Conservation (phyloP, 2,329 filamentous ascomycete genomes). For the Clarireedia homoeocarpa region DNA sequence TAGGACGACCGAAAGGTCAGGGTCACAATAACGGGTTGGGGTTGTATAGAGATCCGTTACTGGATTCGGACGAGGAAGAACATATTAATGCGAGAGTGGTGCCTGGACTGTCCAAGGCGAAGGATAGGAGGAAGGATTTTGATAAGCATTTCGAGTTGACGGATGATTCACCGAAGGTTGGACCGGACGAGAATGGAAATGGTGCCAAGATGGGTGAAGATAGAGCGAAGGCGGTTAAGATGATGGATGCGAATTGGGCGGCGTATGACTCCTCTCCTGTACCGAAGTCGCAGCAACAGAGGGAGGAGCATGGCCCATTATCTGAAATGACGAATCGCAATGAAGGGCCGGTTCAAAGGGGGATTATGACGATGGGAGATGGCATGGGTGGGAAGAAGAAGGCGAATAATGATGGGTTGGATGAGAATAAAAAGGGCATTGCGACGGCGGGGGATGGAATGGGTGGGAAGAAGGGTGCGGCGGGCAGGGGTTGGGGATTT, state of each 20-base stretch:
- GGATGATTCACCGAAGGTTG: slow-evolving; percentile 53
- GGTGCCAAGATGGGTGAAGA: slow-evolving; percentile 40
- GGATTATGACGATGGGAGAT: slow-evolving; percentile 38
- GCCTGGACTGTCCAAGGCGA: slow-evolving; percentile 56
- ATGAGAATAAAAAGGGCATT: slow-evolving; percentile 20
- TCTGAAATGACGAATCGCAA: slow-evolving; percentile 16
- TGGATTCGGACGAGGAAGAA: slow-evolving; percentile 32
- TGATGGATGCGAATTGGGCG: slow-evolving; percentile 61
- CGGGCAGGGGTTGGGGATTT: slow-evolving; percentile 44
- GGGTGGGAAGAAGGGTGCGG: slow-evolving; percentile 36
- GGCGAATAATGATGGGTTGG: neutral
- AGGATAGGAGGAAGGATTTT: slow-evolving; percentile 69
- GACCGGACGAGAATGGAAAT: slow-evolving; percentile 32
- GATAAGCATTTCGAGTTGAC: slow-evolving; percentile 69
- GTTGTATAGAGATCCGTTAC: slow-evolving; percentile 72
- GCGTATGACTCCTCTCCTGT: slow-evolving; percentile 48
- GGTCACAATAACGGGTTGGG: slow-evolving; percentile 59
- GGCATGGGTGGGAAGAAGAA: slow-evolving; percentile 46
- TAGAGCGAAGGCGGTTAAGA: slow-evolving; percentile 62
- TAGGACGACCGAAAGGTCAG: slow-evolving; percentile 43
- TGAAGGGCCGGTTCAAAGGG: slow-evolving; percentile 14
- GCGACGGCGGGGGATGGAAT: slow-evolving; percentile 47
- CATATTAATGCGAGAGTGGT: slow-evolving; percentile 35
- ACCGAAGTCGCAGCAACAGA: slow-evolving; percentile 29
- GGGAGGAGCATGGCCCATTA: slow-evolving; percentile 19